Base-by-base conservation (phyloP, 768 basidiomycete genomes). In the Leccinellum rugosiceps region DNA sequence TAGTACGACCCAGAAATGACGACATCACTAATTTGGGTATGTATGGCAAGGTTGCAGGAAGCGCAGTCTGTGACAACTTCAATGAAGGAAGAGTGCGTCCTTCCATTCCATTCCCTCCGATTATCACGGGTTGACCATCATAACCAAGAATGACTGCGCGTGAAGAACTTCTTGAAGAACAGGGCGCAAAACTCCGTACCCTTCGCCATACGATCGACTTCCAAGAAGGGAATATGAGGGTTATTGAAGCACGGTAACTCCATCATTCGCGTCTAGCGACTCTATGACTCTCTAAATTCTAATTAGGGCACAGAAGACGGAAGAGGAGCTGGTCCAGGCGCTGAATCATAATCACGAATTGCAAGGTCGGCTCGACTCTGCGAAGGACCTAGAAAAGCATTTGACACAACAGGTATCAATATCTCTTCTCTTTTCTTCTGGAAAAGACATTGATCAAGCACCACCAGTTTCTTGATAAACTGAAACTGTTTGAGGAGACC, bases 121-220 rank as follows among this genome's bases (percentile, higher is more conserved):
- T n/a, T 54, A 55, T 60, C 53, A 58, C 26, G 17, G 50, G 32
- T 35, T 71, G 25, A 63, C 54, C 25, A 23, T 41, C 50, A 46
- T 52, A 31, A n/a, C 48, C 31, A 52, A 72, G 71, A 55, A 65
- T 71, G 52, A 48, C 52, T 52, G 57, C 63, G 55, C 57, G 43
- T 21, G 65, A 74, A 45, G 63, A 60, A 49, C 52, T 66, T 30
- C 55, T 52, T 52, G 57, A 65, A 57, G 72, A 72, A 38, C 58
- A 61, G n/a, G 59, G 54, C 30, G 47, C 55, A 58, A 70, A 71
- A 38, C 55, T 72, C n/a, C 68, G 63, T 41, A 58, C 67, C 19
- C 63, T 74, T 53, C 70, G 67, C 34, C 63, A 72, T 51, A 61
- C 68, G n/a, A 64, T 67, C 32, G 62, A 68, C 0, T 68, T 68